These are phyloP conservation scores for Globisporangium heterothallicum DNA, from an alignment of 352 stramenopile species.

Conservation along the genomic window DNA sequence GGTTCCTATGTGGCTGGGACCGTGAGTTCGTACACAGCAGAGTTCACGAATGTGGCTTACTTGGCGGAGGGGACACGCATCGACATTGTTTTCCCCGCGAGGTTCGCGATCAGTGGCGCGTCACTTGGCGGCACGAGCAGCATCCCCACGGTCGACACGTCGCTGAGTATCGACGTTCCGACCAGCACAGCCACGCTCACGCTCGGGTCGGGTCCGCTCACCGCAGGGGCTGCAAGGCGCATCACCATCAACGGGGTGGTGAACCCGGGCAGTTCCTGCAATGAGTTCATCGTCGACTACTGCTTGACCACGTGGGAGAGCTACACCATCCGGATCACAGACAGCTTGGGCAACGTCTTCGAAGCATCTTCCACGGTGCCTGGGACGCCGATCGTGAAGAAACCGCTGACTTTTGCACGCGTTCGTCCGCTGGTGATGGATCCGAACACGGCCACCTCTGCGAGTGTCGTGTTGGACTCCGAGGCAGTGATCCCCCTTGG, in stretches of 20 bases:
- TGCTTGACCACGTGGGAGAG: conserved; percentile 33
- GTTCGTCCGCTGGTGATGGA: conserved; percentile 38
- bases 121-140: conserved; percentile 21
- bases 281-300: conserved; percentile 52
- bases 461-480: conserved; percentile 36
- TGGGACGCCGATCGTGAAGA: conserved; percentile 64
- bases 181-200: conserved; percentile 20
- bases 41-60: conserved; percentile 44
- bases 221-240: conserved; percentile 24
- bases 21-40: conserved; percentile 28
- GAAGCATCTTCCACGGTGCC: conserved; percentile 32
- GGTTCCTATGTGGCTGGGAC: conserved; percentile 38
- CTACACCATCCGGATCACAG: conserved; percentile 35
- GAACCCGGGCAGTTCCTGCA: conserved; percentile 52
- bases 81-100: conserved; percentile 34
- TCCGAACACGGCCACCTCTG: conserved; percentile 29
- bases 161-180: conserved; percentile 10
- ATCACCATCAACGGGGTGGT: conserved; percentile 44
- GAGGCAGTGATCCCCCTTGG: conserved; percentile 31
- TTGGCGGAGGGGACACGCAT: conserved; percentile 30
- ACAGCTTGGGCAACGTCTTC: conserved; percentile 35
- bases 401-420: conserved; percentile 38
- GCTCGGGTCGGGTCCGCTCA: conserved; percentile 25
- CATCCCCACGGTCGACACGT: conserved; percentile 27
- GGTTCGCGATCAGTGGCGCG: conserved; percentile 28